These are phyloP conservation scores for Sclerotiophoma versabilis DNA, from an alignment of 2,329 filamentous ascomycete genomes.

Conservation along the genomic window DNA sequence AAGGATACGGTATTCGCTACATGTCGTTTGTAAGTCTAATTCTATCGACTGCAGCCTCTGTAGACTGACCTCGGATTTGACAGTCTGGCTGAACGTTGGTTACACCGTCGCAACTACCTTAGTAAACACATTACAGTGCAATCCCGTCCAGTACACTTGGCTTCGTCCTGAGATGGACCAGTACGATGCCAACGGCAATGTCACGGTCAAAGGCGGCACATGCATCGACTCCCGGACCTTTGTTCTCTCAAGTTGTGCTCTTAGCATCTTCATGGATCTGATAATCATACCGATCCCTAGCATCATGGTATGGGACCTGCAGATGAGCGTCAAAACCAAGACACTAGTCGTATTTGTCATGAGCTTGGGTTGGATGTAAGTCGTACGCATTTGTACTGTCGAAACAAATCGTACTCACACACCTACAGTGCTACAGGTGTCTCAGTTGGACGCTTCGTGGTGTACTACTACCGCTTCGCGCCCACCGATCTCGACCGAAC, in stretches of 20 bases:
- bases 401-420: background rate
- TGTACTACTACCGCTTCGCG: conserved; percentile 51
- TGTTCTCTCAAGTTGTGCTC: conserved; percentile 41
- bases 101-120: conserved; percentile 45
- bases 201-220: conserved; percentile 35
- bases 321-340: conserved; percentile 51
- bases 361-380: conserved; percentile 47
- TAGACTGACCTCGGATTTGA: background rate
- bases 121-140: conserved; percentile 47
- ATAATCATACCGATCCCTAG: conserved; percentile 52
- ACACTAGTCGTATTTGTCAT: conserved; percentile 42
- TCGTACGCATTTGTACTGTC: background rate
- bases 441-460: conserved; percentile 48
- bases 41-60: background rate
- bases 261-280: conserved; percentile 50
- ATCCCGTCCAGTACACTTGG: conserved; percentile 41
- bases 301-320: conserved; percentile 53
- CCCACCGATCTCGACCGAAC: conserved; percentile 43
- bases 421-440: conserved; percentile 39
- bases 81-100: conserved; percentile 45
- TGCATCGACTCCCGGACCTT: conserved; percentile 47
- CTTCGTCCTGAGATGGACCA: conserved; percentile 41
- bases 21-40: conserved; percentile 34
- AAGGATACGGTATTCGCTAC: conserved; percentile 40
- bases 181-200: conserved; percentile 33